Percentiles rank a stretch among this genome's conserved stretches.
These are phyloP conservation scores for Knoxia roxburghii DNA, from an alignment of 257 asterid species.

Conservation along the genomic window DNA sequence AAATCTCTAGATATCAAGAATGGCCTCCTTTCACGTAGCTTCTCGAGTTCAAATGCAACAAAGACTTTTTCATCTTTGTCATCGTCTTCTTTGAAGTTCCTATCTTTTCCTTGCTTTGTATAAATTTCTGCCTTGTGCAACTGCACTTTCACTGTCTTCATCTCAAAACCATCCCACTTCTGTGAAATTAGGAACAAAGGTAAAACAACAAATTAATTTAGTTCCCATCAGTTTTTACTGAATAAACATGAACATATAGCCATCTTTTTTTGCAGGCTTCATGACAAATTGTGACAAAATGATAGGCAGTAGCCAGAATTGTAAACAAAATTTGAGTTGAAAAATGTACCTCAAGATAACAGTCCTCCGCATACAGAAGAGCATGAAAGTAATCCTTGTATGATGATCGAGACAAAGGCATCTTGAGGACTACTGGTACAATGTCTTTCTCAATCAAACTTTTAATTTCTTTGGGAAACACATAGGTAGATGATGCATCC, in stretches of 20 bases:
- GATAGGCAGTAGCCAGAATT: not conserved
- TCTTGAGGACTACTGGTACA: conserved; percentile 23
- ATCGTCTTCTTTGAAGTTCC: not conserved
- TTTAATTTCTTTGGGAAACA: conserved; percentile 20
- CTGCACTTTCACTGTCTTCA: conserved; percentile 19
- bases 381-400: conserved; percentile 28
- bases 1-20: conserved; percentile 25
- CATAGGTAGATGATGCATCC: conserved; percentile 22
- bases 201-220: too few relatives aligned
- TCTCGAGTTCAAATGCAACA: conserved; percentile 24
- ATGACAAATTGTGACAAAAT: not conserved
- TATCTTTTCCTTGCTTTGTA: not conserved
- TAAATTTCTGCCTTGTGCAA: conserved; percentile 22
- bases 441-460: conserved; percentile 18
- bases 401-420: conserved; percentile 20
- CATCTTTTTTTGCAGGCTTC: not conserved
- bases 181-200: conserved; percentile 3
- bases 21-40: conserved; percentile 18
- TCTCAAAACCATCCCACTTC: conserved; percentile 29
- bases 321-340: not conserved
- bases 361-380: conserved; percentile 28
- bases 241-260: too few relatives aligned
- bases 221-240: too few relatives aligned
- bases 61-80: conserved; percentile 16
- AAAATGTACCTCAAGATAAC: conserved; percentile 18